Evolutionary conservation across 2,329 filamentous ascomycete species (phyloP).

Genomic region (Alternaria dauci): DNA sequence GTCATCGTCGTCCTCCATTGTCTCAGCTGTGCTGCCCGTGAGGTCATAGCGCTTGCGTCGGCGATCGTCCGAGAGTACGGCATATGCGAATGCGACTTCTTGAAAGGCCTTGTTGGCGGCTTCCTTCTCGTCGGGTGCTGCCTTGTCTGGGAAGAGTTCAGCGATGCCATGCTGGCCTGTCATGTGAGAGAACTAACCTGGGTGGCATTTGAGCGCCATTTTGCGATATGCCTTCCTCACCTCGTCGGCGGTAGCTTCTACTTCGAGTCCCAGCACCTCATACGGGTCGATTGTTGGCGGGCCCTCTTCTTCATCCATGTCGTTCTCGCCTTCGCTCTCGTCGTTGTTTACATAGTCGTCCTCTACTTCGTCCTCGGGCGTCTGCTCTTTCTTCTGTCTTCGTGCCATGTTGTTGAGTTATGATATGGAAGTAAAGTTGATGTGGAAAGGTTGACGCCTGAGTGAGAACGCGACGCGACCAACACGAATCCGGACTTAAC

Average conservation of each 20-base stretch:
- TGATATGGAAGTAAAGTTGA: constrained; percentile 13
- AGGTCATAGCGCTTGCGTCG: constrained; percentile 87
- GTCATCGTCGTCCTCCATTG: constrained; percentile 72
- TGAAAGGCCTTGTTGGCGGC: constrained; percentile 85
- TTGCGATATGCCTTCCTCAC: constrained; percentile 94
- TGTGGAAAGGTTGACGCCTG: constrained; percentile 2
- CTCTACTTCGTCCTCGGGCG: constrained; percentile 14
- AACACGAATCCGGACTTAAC: constrained; percentile 33
- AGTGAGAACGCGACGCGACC: constrained; percentile 37
- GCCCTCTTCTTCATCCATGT: constrained; percentile 53
- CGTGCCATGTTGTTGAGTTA: constrained; percentile 12
- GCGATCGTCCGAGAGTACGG: constrained; percentile 82
- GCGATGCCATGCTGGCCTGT: constrained; percentile 19
- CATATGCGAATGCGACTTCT: constrained; percentile 90
- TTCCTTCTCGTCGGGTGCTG: constrained; percentile 70
- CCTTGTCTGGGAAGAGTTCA: constrained; percentile 71
- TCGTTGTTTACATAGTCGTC: constrained; percentile 55
- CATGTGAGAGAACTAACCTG: constrained; percentile 56
- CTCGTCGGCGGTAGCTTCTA: constrained; percentile 75
- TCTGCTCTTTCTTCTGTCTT: constrained; percentile 15
- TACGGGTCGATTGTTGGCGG: constrained; percentile 81
- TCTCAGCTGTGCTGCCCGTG: constrained; percentile 88
- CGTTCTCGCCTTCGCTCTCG: constrained; percentile 43
- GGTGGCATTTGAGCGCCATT: constrained; percentile 83
- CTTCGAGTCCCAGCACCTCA: constrained; percentile 75